Percentiles rank a stretch among this genome's conserved stretches.
phyloP scores from a whole-genome alignment of 495 filamentous ascomycete genomes.

The Penicillium crystallinum region DNA sequence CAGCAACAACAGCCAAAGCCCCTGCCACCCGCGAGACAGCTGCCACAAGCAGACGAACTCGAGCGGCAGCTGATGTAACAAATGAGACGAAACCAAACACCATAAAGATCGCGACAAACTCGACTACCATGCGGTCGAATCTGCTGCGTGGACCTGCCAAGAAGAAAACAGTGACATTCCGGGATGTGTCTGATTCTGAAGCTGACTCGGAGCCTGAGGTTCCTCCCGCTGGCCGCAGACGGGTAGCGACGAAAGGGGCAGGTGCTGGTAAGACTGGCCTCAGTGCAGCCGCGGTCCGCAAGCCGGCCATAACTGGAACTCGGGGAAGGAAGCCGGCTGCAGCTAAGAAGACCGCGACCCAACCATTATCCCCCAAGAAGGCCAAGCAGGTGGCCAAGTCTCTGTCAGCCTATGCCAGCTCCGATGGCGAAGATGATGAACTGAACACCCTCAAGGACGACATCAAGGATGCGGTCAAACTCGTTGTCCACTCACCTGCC shows the following conservation, averaged over 20 bases:
- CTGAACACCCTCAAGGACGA: conserved; percentile 39
- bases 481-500: conserved; percentile 36
- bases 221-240: conserved; percentile 22
- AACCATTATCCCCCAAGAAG: conserved; percentile 55
- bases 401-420: conserved; percentile 36
- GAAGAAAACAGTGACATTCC: conserved; percentile 53
- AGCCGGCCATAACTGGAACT: conserved; percentile 23
- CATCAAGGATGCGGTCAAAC: conserved; percentile 22
- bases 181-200: conserved; percentile 36
- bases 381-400: conserved; percentile 48
- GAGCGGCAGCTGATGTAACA: conserved; percentile 10
- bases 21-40: background rate
- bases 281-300: conserved; percentile 47
- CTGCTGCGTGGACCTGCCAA: conserved; percentile 38
- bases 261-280: conserved; percentile 29
- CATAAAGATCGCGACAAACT: conserved; percentile 28
- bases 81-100: conserved; percentile 20
- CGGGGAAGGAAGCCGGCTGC: conserved; percentile 38
- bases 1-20: conserved; percentile 16
- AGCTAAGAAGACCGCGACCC: conserved; percentile 25
- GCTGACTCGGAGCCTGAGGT: conserved; percentile 29
- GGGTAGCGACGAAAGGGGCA: conserved; percentile 4
- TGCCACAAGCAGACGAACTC: conserved; percentile 23
- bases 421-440: conserved; percentile 50
- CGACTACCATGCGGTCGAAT: conserved; percentile 31